Base-by-base conservation (phyloP, 2,329 filamentous ascomycete species). In the Aspergillus udagawae region DNA sequence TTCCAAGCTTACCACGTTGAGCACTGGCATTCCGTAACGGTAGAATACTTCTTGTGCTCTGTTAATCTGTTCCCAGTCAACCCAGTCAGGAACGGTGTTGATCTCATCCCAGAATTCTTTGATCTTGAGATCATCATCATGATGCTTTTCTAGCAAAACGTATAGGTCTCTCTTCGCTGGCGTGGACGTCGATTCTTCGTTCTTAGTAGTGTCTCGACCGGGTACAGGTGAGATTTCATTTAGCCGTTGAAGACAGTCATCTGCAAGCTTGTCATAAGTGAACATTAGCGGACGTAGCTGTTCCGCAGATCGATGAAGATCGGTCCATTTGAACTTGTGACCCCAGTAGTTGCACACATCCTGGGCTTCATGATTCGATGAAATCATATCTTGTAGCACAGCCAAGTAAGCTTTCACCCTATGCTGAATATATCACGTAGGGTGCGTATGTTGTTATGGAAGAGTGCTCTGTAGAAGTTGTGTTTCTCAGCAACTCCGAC, bases 41-140 rank as follows among this genome's bases (percentile, higher is more conserved):
- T 90, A 92, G 67, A 92, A 91, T 0, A 91, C 83, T 63, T 89
- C 83, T 69, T 93, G 89, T 0, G 89, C 90, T 65, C 89, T 80
- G 58, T 81, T 78, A 55, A 93, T 87, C 67, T 91, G 88, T 1
- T 82, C 82, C 89, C 88, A 92, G 68, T 92, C 85, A 2, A 92
- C 89, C 88, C 89, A 92, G 0, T 82, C 78, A 0, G 89, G 90
- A 3, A 91, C 73, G 0, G 81, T 85, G 56, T 85, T 87, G 55
- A 89, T 79, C 66, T 91, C 79, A 0, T 73, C 70, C 89, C 89
- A 92, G 8, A 93, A 75, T 54, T 81, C 64, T 7, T 70, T 65
- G 23, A 86, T 74, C 42, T 83, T 81, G 25, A 81, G 75, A 63
- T 92, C 83, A 5, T 79, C 75, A 2, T 74, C 69, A 9, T 80